Evolutionary conservation across 2,329 filamentous ascomycete genomes (phyloP).

Genomic region (Cordyceps farinosa): DNA sequence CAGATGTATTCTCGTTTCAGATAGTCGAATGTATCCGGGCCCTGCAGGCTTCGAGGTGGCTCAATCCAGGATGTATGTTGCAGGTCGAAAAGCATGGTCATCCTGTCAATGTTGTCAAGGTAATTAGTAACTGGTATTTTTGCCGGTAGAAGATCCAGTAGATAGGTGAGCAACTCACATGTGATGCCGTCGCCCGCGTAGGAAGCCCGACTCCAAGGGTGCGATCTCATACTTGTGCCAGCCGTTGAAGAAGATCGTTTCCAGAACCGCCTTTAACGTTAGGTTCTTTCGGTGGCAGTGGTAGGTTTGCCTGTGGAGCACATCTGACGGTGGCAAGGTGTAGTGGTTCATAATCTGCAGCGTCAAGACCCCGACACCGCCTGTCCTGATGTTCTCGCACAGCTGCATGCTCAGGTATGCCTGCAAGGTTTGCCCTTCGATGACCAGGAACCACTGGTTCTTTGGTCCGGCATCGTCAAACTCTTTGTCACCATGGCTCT

Average conservation of each 20-base stretch:
- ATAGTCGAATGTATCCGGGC: not conserved
- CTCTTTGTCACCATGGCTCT: not conserved
- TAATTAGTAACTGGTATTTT: not conserved
- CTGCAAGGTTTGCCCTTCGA: not conserved
- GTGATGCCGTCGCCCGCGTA: not conserved
- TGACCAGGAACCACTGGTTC: constrained; percentile 12
- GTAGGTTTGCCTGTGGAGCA: not conserved
- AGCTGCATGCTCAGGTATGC: constrained; percentile 8
- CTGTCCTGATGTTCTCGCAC: not conserved
- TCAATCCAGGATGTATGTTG: constrained; percentile 2
- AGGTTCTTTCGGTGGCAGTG: not conserved
- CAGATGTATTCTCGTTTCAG: not conserved
- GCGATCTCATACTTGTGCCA: constrained; percentile 10
- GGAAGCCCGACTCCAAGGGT: not conserved
- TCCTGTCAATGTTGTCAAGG: not conserved
- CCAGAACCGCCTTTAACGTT: not conserved
- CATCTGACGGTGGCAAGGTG: not conserved
- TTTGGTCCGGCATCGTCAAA: not conserved
- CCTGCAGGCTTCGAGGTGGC: not conserved
- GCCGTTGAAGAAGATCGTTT: not conserved
- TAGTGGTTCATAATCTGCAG: constrained; percentile 3
- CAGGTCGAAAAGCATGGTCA: not conserved
- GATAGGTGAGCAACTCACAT: not conserved
- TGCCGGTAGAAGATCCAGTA: not conserved
- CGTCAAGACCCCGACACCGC: not conserved